These are phyloP conservation scores for Anisodus acutangulus DNA, from an alignment of 257 asterid species.

Conservation along the genomic window DNA sequence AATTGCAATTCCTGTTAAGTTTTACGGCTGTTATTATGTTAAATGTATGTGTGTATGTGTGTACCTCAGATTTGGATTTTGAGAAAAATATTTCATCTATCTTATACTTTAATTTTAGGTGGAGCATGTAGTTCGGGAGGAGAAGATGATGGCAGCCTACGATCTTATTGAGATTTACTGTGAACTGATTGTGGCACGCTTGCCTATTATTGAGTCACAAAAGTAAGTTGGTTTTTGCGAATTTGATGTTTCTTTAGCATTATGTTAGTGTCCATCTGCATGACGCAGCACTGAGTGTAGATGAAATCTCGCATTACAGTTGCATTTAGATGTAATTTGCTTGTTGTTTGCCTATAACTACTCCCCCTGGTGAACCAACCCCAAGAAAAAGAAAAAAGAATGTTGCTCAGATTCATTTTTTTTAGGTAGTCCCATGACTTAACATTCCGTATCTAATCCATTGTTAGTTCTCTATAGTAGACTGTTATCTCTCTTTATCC, in stretches of 20 bases:
- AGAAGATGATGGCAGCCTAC: conserved; percentile 93
- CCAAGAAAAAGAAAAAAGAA: conserved; percentile 12
- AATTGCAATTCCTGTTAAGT: background rate
- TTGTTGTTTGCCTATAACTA: background rate
- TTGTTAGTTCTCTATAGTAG: background rate
- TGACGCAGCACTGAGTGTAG: background rate
- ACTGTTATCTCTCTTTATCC: background rate
- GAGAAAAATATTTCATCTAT: conserved; percentile 24
- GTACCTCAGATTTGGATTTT: conserved; percentile 19
- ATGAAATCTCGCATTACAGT: conserved; percentile 4
- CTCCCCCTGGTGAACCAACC: conserved; percentile 5
- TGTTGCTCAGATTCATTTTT: background rate
- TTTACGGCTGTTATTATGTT: background rate
- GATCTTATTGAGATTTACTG: conserved; percentile 89
- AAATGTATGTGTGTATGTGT: background rate
- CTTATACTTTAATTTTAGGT: conserved; percentile 57
- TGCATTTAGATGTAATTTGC: background rate
- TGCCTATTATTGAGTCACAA: conserved; percentile 88
- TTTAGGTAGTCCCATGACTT: conserved; percentile 1
- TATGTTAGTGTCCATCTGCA: conserved; percentile 20
- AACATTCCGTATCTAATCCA: background rate
- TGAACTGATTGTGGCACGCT: conserved; percentile 81
- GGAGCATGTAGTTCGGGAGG: conserved; percentile 94
- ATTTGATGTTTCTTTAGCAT: conserved; percentile 9
- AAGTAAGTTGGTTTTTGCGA: conserved; percentile 58